Evolutionary conservation across 192 early-diverging fungal genomes (phyloP), one percentile per base, ranked within the genome.

Genomic region (Polychytrium aggregatum): DNA sequence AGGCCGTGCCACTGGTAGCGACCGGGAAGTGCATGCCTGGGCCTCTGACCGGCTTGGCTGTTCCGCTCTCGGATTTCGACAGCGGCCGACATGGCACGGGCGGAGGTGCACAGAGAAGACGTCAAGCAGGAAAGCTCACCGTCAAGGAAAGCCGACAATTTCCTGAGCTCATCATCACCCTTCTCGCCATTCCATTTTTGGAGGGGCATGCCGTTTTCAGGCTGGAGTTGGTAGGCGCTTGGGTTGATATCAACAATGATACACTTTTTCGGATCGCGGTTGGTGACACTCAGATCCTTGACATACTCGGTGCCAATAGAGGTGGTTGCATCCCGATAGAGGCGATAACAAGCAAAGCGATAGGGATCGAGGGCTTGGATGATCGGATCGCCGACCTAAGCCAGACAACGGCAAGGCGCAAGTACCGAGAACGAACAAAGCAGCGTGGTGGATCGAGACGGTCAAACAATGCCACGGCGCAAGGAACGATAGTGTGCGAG

Each of bases 191-290:
- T 70, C 86, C 91, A 99, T 45, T 84, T 81, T 54, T 88, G 83
- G 44, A 90, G 64, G 21, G 80, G 43, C 24, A 99, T 63, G 18
- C 80, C 82, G 56, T 97, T 99, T 56, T 95, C 89, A 13, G 92
- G 92, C 61, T 99, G 94, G 53, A 84, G 66, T 38, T 80, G 60
- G 68, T 78, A 87, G n/a, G 82, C 74, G 35, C 86, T 79, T 4
- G 85, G 81, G 59, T 90, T 82, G 11, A 81, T 85, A 60, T 99
- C 96, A 57, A 99, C 79, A 48, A 94, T 81, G 47, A 99, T 87
- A 22, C 91, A 85, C 65, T 88, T 92, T 51, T 76, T 70, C 48
- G 90, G 64, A 68, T 99, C 94, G 49, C 96, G 83, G 72, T 99
- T 99, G 51, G 95, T 71, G 43, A 86, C 81, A 21, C 76, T 78